Evolutionary conservation across 345 rosid species (phyloP).

Genomic region (Psidium friedrichsthalianum): DNA sequence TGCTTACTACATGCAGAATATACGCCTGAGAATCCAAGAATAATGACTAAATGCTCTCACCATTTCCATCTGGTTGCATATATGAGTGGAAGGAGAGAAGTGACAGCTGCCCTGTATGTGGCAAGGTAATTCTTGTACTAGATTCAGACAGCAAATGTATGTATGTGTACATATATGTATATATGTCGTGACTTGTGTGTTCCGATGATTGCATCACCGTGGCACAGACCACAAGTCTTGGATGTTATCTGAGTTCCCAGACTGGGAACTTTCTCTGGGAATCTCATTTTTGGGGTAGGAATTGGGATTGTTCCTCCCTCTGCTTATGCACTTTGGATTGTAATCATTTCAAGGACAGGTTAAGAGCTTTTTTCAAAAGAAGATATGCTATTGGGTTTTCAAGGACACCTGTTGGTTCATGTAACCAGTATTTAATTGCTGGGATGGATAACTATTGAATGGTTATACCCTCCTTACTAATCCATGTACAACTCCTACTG

Average conservation of each 20-base stretch:
- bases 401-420: neutral
- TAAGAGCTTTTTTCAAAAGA: neutral
- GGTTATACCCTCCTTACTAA: neutral
- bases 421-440: neutral
- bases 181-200: neutral
- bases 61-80: slow-evolving; percentile 98
- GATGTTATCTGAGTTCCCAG: neutral
- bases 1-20: slow-evolving; percentile 40
- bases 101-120: slow-evolving; percentile 94
- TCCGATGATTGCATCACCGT: neutral
- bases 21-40: slow-evolving; percentile 87
- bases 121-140: slow-evolving; percentile 49
- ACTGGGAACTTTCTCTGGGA: neutral
- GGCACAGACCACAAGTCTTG: neutral
- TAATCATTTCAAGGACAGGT: neutral
- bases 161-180: too few species aligned
- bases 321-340: neutral
- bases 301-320: neutral
- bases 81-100: slow-evolving; percentile 99
- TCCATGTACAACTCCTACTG: neutral
- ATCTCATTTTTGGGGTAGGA: neutral
- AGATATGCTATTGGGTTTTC: neutral
- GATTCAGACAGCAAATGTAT: neutral
- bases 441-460: neutral
- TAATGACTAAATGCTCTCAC: slow-evolving; percentile 81